These are phyloP conservation scores for Macrophomina tecta DNA, from an alignment of 2,329 filamentous ascomycete species.

Conservation along the genomic window DNA sequence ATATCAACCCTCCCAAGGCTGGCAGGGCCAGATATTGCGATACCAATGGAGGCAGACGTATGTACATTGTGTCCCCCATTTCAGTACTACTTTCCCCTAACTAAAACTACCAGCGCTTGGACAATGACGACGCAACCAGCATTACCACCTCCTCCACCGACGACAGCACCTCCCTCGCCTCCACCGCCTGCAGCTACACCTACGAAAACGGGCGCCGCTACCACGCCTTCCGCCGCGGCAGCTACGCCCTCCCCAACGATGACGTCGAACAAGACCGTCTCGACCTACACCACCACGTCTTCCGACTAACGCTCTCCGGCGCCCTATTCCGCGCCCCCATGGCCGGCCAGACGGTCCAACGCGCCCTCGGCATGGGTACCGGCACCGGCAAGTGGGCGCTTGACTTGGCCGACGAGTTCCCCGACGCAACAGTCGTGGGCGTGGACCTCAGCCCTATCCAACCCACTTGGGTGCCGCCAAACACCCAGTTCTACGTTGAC, in stretches of 20 bases:
- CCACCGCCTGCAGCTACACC: no score
- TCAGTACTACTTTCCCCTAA: no score
- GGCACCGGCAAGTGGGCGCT: slow-evolving; percentile 46
- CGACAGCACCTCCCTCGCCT: no score
- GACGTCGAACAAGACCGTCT: slow-evolving; percentile 25
- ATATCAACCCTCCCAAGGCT: no score
- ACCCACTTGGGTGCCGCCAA: slow-evolving; percentile 38
- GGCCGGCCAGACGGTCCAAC: slow-evolving; percentile 26
- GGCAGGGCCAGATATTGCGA: no score
- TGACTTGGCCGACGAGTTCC: slow-evolving; percentile 41
- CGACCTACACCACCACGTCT: slow-evolving; percentile 20
- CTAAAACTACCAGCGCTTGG: no score
- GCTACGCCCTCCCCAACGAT: slow-evolving; percentile 34
- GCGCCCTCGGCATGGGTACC: slow-evolving; percentile 40
- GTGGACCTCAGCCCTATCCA: slow-evolving; percentile 41
- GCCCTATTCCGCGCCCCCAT: slow-evolving; percentile 33
- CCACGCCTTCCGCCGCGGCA: background rate
- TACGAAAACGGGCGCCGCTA: no score
- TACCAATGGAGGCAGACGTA: no score
- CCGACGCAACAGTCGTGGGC: slow-evolving; percentile 39
- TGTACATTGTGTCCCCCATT: no score
- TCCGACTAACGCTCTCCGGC: background rate
- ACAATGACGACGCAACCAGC: no score
- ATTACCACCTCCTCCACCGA: no score
- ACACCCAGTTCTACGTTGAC: slow-evolving; percentile 39